These are phyloP conservation scores for Diospyros kaki DNA, from an alignment of 148 eudicot genomes.

Conservation along the genomic window DNA sequence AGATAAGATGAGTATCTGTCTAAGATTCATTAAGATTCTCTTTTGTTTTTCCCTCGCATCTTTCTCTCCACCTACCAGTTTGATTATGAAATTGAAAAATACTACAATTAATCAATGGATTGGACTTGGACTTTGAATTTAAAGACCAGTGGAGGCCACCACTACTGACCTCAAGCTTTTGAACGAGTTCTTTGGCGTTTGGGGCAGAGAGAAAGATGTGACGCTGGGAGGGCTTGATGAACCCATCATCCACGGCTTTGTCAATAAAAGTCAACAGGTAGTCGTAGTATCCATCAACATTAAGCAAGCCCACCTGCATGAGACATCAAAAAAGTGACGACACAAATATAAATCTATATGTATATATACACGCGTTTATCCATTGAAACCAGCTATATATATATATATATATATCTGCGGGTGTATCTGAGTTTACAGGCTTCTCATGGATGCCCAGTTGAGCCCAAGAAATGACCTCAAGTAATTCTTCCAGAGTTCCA, in stretches of 20 bases:
- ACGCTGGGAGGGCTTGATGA: conserved; percentile 61
- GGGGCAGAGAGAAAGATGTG: conserved; percentile 73
- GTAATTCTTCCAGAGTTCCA: conserved; percentile 68
- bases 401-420: too few species aligned
- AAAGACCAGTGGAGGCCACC: not conserved
- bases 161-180: conserved; percentile 58
- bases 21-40: not conserved
- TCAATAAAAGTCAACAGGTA: conserved; percentile 57
- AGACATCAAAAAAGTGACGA: not conserved
- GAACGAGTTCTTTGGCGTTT: conserved; percentile 63
- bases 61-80: not conserved
- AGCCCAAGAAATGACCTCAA: conserved; percentile 75
- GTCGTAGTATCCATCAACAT: conserved; percentile 78
- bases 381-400: too few species aligned
- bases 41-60: not conserved
- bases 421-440: conserved; percentile 38
- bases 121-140: not conserved
- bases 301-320: conserved; percentile 66
- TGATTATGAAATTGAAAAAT: too few species aligned
- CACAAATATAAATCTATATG: not conserved
- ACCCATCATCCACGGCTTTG: conserved; percentile 76
- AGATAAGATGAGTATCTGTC: conserved; percentile 7
- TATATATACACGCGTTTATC: not conserved
- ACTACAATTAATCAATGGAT: not conserved
- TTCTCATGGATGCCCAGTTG: conserved; percentile 84